Conservation (phyloP, 2,329 filamentous ascomycete genomes). For the Stachybotrys elegans region DNA sequence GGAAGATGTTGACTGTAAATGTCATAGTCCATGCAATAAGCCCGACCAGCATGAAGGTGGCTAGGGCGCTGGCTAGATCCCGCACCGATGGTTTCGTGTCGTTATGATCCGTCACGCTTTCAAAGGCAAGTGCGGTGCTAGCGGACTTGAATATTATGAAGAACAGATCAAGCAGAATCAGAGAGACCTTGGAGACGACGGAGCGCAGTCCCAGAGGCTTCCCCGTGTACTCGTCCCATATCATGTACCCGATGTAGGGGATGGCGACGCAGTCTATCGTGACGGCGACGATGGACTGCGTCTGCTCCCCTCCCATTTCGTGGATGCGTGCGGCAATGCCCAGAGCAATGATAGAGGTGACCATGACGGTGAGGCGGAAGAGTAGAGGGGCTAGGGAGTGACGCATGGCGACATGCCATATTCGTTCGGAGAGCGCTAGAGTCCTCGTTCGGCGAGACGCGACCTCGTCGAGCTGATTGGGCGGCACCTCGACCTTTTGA, state of each 20-base stretch:
- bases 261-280: conserved; percentile 84
- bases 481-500: conserved; percentile 25
- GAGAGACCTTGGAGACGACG: conserved; percentile 77
- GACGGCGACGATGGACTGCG: conserved; percentile 83
- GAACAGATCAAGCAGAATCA: conserved; percentile 87
- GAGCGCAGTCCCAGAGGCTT: conserved; percentile 86
- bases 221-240: conserved; percentile 92
- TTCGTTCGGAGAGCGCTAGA: conserved; percentile 42
- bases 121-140: conserved; percentile 85
- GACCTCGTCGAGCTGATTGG: conserved; percentile 21
- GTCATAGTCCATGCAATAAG: conserved; percentile 87
- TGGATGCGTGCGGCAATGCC: conserved; percentile 74
- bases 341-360: conserved; percentile 77
- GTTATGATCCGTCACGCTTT: conserved; percentile 63
- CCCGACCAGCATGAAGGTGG: conserved; percentile 73
- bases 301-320: conserved; percentile 54
- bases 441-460: conserved; percentile 23
- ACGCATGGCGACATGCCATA: conserved; percentile 66
- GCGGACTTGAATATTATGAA: conserved; percentile 98
- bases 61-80: conserved; percentile 62
- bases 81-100: conserved; percentile 32
- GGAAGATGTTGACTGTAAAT: conserved; percentile 79
- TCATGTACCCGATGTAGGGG: conserved; percentile 88
- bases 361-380: conserved; percentile 76
- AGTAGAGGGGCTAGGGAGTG: conserved; percentile 82